Percentiles rank a stretch among this genome's conserved stretches.
Conservation (phyloP, 2,329 filamentous ascomycete species). For the Sodiomyces alkalinus region DNA sequence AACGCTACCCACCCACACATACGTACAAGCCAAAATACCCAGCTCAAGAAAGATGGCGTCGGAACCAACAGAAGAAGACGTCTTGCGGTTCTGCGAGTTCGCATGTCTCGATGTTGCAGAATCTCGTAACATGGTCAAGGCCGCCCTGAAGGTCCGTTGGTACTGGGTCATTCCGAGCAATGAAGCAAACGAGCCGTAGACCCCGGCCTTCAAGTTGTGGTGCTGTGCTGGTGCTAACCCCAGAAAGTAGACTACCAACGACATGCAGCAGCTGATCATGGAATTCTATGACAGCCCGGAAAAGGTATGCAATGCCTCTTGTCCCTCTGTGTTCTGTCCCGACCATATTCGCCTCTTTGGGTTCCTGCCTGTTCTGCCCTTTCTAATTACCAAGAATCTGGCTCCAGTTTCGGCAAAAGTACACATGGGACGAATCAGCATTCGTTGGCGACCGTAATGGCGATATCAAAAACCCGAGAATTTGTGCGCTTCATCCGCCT, state of each 20-base stretch:
- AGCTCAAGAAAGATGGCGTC: slow-evolving; percentile 9
- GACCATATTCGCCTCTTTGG: no score
- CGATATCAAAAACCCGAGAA: slow-evolving; percentile 23
- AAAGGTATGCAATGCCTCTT: slow-evolving; percentile 13
- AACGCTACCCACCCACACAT: no score
- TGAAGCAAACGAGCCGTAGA: not conserved
- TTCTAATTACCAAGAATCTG: slow-evolving; percentile 3
- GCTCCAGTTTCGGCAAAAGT: slow-evolving; percentile 29
- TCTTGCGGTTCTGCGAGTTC: slow-evolving; percentile 26
- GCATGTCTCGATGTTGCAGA: slow-evolving; percentile 17
- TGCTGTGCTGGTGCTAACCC: slow-evolving; percentile 1
- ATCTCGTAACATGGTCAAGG: slow-evolving; percentile 23
- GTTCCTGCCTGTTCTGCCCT: no score
- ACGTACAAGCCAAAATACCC: not conserved
- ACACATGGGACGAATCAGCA: slow-evolving; percentile 39
- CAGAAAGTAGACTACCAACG: slow-evolving; percentile 27
- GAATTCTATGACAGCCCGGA: slow-evolving; percentile 35
- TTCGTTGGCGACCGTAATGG: slow-evolving; percentile 40
- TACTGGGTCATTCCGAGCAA: no score
- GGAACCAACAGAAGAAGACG: slow-evolving; percentile 20
- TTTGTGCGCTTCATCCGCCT: slow-evolving; percentile 21
- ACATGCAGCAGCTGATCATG: slow-evolving; percentile 31
- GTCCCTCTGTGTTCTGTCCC: slow-evolving; percentile 1
- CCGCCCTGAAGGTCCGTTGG: slow-evolving; percentile 26
- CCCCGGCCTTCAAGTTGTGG: not conserved